phyloP scores from a whole-genome alignment of 129 eudicot genomes.

The Tagetes erecta region DNA sequence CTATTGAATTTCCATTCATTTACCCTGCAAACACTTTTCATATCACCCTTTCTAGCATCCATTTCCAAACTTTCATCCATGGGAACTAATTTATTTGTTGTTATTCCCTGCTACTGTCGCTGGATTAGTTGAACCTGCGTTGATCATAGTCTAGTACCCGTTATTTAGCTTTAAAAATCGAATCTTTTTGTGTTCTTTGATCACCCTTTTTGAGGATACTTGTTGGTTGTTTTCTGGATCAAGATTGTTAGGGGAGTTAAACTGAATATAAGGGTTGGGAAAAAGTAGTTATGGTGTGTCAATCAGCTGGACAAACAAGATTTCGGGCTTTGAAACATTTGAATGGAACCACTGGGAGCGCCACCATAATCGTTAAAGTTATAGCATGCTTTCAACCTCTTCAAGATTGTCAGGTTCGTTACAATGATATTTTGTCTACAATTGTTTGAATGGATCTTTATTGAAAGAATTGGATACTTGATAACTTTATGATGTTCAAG shows the following conservation, averaged over 20 bases:
- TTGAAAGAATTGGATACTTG: conserved; percentile 27
- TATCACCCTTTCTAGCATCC: not conserved
- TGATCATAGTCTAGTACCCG: not conserved
- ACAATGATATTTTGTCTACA: not conserved
- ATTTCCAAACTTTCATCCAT: conserved; percentile 36
- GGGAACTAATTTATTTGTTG: conserved; percentile 76
- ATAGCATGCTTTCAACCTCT: conserved; percentile 98
- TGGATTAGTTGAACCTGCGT: conserved; percentile 65
- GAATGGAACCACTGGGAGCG: conserved; percentile 81
- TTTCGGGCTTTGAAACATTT: conserved; percentile 93
- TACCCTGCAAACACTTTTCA: not conserved
- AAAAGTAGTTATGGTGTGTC: conserved; percentile 96
- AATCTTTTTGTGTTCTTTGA: not conserved
- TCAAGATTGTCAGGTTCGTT: conserved; percentile 88
- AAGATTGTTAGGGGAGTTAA: conserved; percentile 33
- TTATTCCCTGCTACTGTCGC: conserved; percentile 85
- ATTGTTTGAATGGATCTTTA: conserved; percentile 5
- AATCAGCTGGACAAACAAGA: conserved; percentile 94
- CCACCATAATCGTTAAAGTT: conserved; percentile 94
- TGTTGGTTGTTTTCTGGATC: conserved; percentile 18
- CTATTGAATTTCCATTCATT: not conserved
- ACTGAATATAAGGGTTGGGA: conserved; percentile 45
- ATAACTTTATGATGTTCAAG: conserved; percentile 25
- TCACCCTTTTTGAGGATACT: conserved; percentile 10
- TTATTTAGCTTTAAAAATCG: conserved; percentile 2